These are phyloP conservation scores for Colletotrichum costaricense DNA, from an alignment of 2,329 filamentous ascomycete species.

Conservation along the genomic window DNA sequence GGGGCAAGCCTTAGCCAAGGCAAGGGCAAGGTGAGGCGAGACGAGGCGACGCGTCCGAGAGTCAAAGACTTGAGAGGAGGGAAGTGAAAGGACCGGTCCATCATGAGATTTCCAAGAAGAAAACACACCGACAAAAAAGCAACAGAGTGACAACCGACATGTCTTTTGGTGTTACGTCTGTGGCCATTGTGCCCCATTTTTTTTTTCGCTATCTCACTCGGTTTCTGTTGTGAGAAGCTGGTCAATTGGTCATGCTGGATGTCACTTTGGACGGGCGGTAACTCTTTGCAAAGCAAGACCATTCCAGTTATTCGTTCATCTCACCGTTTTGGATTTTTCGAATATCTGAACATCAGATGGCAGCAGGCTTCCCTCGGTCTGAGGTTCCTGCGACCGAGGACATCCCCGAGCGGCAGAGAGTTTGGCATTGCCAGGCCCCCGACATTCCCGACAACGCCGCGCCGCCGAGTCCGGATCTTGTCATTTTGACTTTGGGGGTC, in stretches of 20 bases:
- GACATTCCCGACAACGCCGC: background rate
- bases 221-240: background rate
- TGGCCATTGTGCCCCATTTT: background rate
- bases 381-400: background rate
- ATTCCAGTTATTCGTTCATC: background rate
- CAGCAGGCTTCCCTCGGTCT: background rate
- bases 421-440: background rate
- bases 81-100: constrained; percentile 7
- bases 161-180: background rate
- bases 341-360: background rate
- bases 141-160: constrained; percentile 7
- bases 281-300: background rate
- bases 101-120: constrained; percentile 5
- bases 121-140: constrained; percentile 10
- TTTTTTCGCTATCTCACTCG: background rate
- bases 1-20: background rate
- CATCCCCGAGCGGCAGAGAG: background rate
- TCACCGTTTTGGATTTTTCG: background rate
- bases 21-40: background rate
- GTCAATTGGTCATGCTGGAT: constrained; percentile 17
- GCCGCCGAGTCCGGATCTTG: background rate
- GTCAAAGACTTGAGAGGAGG: background rate
- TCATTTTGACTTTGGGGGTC: background rate
- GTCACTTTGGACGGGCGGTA: constrained; percentile 1
- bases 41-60: background rate